Conservation (phyloP, 2,329 filamentous ascomycete species). For the Cladosporium halotolerans region DNA sequence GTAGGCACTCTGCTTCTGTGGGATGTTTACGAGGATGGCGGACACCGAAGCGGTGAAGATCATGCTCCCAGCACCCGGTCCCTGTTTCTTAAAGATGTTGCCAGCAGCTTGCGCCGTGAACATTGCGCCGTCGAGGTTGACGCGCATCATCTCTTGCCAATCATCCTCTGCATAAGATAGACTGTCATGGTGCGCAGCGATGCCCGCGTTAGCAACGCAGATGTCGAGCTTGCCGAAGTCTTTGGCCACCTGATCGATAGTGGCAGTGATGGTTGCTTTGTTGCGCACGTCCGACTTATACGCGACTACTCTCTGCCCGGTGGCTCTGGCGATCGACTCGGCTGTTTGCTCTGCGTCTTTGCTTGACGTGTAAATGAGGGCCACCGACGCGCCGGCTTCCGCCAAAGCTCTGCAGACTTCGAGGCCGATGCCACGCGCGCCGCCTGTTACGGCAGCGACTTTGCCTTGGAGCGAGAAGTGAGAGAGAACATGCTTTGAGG, state of each 20-base stretch:
- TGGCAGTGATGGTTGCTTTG: conserved; percentile 35
- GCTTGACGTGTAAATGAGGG: conserved; percentile 39
- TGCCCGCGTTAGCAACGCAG: conserved; percentile 73
- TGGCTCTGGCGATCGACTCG: conserved; percentile 26
- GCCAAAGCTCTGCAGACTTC: conserved; percentile 29
- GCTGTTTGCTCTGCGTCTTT: conserved; percentile 28
- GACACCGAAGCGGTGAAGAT: conserved; percentile 84
- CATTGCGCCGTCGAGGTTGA: conserved; percentile 89
- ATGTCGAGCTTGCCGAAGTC: conserved; percentile 73
- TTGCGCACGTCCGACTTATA: conserved; percentile 45
- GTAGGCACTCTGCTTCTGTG: conserved; percentile 62
- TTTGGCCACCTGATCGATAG: conserved; percentile 38
- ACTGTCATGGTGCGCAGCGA: conserved; percentile 34
- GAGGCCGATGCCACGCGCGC: conserved; percentile 31
- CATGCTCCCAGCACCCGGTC: conserved; percentile 65
- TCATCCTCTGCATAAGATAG: conserved; percentile 17
- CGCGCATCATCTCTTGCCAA: conserved; percentile 50
- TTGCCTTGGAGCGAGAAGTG: conserved; percentile 30
- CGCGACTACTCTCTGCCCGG: conserved; percentile 33
- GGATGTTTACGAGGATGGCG: conserved; percentile 70
- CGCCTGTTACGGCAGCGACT: conserved; percentile 32
- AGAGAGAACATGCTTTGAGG: conserved; percentile 16
- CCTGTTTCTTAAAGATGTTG: conserved; percentile 75
- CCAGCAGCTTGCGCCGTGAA: conserved; percentile 75
- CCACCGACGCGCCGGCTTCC: conserved; percentile 39